Conservation (phyloP, 2,329 filamentous ascomycete species). For the Byssothecium circinans region DNA sequence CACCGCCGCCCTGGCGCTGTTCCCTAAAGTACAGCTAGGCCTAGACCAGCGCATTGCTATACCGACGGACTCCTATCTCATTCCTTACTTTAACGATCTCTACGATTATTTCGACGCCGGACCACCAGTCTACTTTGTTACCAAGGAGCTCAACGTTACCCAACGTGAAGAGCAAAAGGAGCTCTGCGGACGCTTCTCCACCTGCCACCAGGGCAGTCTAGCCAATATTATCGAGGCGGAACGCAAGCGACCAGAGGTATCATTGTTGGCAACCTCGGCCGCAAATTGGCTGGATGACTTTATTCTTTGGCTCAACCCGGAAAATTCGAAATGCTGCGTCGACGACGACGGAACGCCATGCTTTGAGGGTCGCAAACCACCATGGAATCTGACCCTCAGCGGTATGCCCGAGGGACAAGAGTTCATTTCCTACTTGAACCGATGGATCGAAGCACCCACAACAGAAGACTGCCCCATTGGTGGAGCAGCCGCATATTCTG, state of each 20-base stretch:
- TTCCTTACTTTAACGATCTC: constrained; percentile 94
- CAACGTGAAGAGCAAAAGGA: constrained; percentile 76
- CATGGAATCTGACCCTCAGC: constrained; percentile 85
- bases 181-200: constrained; percentile 87
- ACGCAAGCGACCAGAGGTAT: constrained; percentile 82
- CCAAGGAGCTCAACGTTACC: constrained; percentile 77
- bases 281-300: constrained; percentile 98
- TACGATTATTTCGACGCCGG: constrained; percentile 90
- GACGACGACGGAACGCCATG: constrained; percentile 68
- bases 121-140: constrained; percentile 95
- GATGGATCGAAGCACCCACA: constrained; percentile 80
- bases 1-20: constrained; percentile 77
- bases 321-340: constrained; percentile 67
- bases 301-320: constrained; percentile 92
- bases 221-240: constrained; percentile 92
- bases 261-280: constrained; percentile 83
- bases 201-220: constrained; percentile 80
- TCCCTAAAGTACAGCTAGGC: constrained; percentile 83
- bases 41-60: constrained; percentile 94
- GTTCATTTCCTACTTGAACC: constrained; percentile 81
- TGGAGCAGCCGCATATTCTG: constrained; percentile 82
- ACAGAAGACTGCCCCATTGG: constrained; percentile 83
- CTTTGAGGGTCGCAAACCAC: constrained; percentile 73
- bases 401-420: constrained; percentile 95
- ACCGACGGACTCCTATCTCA: constrained; percentile 90